phyloP scores from a whole-genome alignment of 2,329 filamentous ascomycete genomes.

The Diaporthe citrichinensis region DNA sequence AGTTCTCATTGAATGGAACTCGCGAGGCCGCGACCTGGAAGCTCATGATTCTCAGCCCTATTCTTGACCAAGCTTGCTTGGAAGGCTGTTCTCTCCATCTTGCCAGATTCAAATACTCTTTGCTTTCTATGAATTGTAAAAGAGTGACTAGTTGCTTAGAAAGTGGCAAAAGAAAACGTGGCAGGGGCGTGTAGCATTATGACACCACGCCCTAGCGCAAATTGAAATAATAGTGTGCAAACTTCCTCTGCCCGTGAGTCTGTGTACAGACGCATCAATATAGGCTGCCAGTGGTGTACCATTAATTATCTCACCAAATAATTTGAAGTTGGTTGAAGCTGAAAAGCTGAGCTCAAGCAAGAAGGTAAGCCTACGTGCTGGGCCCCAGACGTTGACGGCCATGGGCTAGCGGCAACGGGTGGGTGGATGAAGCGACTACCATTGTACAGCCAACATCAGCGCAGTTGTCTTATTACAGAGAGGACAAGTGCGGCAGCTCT shows the following conservation, averaged over 20 bases:
- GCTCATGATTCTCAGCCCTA: background rate
- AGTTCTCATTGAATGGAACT: background rate
- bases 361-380: background rate
- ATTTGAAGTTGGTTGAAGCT: background rate
- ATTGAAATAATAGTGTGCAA: accelerated
- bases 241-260: background rate
- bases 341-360: background rate
- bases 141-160: too few relatives aligned
- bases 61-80: background rate
- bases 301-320: background rate
- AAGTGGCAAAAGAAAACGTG: too few relatives aligned
- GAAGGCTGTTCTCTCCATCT: background rate
- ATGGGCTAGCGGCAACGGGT: background rate
- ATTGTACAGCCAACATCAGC: background rate
- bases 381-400: background rate
- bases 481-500: background rate
- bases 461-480: background rate
- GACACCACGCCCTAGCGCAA: background rate
- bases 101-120: background rate
- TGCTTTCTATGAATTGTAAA: too few relatives aligned
- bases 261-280: background rate
- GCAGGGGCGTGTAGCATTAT: too few relatives aligned
- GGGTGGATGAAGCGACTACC: background rate
- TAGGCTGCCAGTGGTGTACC: too few relatives aligned
- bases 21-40: background rate